phyloP scores from a whole-genome alignment of 305 asterid genomes.

The Rubia peregrina region DNA sequence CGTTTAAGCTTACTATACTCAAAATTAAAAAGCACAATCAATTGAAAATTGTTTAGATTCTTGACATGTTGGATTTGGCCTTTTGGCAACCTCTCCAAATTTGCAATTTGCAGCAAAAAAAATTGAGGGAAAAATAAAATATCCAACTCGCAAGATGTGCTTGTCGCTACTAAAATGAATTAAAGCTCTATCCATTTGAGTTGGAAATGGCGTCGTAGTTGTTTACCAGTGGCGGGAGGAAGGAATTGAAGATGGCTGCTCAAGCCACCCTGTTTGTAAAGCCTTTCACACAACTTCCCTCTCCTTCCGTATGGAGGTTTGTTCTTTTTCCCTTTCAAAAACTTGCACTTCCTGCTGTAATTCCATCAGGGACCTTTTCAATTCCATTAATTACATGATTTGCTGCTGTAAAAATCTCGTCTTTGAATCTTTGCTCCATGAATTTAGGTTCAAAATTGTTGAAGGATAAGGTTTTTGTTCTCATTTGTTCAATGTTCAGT shows the following conservation, averaged over 20 bases:
- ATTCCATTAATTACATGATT: not conserved
- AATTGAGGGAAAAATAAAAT: not conserved
- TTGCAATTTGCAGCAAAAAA: not conserved
- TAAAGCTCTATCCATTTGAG: not conserved
- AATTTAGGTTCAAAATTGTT: not conserved
- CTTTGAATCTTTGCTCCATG: not conserved
- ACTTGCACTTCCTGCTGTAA: not conserved
- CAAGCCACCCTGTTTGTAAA: slow-evolving; percentile 52
- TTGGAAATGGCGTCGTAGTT: not conserved
- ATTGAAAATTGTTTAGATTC: no score
- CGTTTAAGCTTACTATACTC: no score
- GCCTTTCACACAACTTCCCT: slow-evolving; percentile 57
- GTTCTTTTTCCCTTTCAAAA: not conserved
- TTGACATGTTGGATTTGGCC: not conserved
- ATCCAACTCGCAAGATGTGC: not conserved
- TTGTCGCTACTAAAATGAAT: not conserved
- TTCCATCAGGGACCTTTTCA: not conserved
- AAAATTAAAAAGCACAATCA: no score
- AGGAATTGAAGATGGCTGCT: slow-evolving; percentile 16
- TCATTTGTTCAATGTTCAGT: not conserved
- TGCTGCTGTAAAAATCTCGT: slow-evolving; percentile 2
- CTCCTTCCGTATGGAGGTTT: slow-evolving; percentile 55
- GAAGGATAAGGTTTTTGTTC: not conserved
- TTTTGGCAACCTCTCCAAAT: not conserved
- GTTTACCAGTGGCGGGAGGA: not conserved